Conservation (phyloP, 1,284 basidiomycete genomes). For the Tilletia caries region DNA sequence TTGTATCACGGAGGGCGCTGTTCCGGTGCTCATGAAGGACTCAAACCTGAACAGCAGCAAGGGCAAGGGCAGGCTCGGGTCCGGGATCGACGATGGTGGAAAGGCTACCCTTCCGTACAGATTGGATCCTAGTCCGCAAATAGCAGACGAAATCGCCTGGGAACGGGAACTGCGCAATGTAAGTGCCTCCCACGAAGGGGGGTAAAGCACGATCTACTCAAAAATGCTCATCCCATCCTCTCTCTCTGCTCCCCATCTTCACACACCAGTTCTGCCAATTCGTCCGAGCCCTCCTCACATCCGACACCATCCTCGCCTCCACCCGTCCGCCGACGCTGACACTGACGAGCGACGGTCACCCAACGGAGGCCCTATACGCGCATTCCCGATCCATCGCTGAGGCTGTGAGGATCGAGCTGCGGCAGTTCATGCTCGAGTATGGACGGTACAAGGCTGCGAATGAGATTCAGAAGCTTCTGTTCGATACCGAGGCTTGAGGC, state of each 20-base stretch:
- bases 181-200: no score
- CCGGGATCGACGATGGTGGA: background rate
- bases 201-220: background rate
- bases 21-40: no score
- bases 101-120: background rate
- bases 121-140: background rate
- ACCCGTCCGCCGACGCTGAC: background rate
- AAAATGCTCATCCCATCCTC: background rate
- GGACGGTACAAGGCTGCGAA: background rate
- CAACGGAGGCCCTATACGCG: background rate
- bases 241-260: background rate
- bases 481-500: background rate
- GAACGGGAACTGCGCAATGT: conserved; percentile 1
- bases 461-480: background rate
- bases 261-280: conserved; percentile 4
- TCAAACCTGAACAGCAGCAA: no score
- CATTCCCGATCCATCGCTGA: background rate
- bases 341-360: no score
- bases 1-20: no score
- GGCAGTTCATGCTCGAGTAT: background rate
- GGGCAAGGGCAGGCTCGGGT: background rate
- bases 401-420: background rate
- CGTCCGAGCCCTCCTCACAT: background rate
- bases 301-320: background rate
- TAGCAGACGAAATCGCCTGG: background rate